Conservation (phyloP, 768 basidiomycete genomes). For the Hericium erinaceus region DNA sequence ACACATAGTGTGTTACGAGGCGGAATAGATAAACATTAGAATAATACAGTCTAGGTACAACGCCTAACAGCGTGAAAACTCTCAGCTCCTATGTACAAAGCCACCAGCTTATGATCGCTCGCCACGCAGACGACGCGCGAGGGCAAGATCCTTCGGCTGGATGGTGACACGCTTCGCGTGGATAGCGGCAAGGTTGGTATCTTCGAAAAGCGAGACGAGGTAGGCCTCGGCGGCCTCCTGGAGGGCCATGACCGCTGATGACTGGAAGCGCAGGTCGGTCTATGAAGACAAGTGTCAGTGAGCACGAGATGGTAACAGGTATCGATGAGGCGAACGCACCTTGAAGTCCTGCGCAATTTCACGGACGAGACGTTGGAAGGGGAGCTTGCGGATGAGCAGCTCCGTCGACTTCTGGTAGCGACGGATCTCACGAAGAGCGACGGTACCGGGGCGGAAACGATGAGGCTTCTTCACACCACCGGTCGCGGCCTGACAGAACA, state of each 20-base stretch:
- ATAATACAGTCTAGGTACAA: conserved; percentile 16
- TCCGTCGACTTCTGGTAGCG: conserved; percentile 33
- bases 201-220: conserved; percentile 33
- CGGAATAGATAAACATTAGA: conserved; percentile 10
- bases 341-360: conserved; percentile 64
- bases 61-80: not conserved
- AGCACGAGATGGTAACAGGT: not conserved
- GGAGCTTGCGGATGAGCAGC: conserved; percentile 39
- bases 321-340: conserved; percentile 18
- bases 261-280: conserved; percentile 56
- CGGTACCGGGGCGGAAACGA: conserved; percentile 30
- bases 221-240: conserved; percentile 49
- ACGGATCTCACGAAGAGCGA: conserved; percentile 30
- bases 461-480: conserved; percentile 61
- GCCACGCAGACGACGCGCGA: conserved; percentile 40
- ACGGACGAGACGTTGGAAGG: conserved; percentile 57
- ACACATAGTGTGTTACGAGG: not conserved
- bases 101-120: conserved; percentile 26
- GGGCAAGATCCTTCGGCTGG: conserved; percentile 49
- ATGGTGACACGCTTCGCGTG: conserved; percentile 44
- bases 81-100: not conserved
- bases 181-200: conserved; percentile 43
- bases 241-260: conserved; percentile 52
- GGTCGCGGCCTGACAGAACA: conserved; percentile 26
- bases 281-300: conserved; percentile 11